Base-by-base conservation (phyloP, 345 rosid genomes). In the Eutrema yunnanense region DNA sequence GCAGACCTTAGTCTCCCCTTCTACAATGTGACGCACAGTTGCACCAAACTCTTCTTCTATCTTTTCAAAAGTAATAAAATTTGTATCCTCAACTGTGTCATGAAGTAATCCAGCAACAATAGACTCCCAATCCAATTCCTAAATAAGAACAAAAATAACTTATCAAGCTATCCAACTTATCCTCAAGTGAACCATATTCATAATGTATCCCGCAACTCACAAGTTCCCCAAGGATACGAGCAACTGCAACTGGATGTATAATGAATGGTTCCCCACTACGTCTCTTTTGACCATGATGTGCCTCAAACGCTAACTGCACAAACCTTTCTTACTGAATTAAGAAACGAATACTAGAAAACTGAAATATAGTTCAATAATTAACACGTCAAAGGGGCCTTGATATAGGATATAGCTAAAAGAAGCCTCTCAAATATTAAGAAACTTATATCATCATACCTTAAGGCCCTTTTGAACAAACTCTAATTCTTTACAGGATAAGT, bases 121-220 rank as follows among this genome's bases (percentile, higher is more conserved):
- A 53, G 96, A 95, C 81, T 95, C 97, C 97, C 99, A 95, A 83
- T 95, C 99, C 79, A 95, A 77, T 82, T 91, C 99, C 97, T 95
- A 76, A 8, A 66, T 73, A 50, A 75, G 61, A 44, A 71, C 38
- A 62, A 33, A 48, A 53, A 50, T 67, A 75, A 63, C 77, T 70
- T 64, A 73, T 65, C 33, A 62, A 71, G 29, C 61, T 50, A 55
- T 69, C 62, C 67, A 79, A 33, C 38, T 61, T 52, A 62, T 65
- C 29, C 14, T 54, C 43, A 47, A 5, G 73, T 5, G 16, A 66
- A 43, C 64, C 14, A 43, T 52, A 72, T 65, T 33, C 41, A 70
- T 46, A 79, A 51, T 29, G 33, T 63, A 48, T 59, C 69, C 33
- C 36, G 54, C 56, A 72, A 83, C 97, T 85, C 82, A 95, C 99